phyloP scores from a whole-genome alignment of 495 filamentous ascomycete genomes.

The Aspergillus ostianus region DNA sequence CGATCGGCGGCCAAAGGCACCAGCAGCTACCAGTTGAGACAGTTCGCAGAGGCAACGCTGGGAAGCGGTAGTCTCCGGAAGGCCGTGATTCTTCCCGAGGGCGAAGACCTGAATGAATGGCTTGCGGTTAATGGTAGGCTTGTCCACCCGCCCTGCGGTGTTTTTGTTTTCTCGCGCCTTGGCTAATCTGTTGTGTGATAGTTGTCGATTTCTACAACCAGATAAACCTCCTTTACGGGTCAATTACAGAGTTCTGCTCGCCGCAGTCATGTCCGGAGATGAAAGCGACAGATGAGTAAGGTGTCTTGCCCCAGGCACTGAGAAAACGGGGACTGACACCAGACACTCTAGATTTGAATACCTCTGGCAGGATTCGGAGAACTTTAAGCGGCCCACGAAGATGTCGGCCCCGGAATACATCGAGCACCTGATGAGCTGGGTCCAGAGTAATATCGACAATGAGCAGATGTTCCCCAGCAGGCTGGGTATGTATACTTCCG shows the following conservation, averaged over 20 bases:
- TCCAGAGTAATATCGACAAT: conserved; percentile 92
- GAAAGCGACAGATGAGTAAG: conserved; percentile 97
- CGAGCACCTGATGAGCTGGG: conserved; percentile 96
- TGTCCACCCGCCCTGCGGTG: no score
- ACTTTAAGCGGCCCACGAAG: conserved; percentile 93
- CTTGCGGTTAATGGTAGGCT: conserved; percentile 85
- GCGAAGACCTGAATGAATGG: conserved; percentile 97
- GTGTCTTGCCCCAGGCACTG: conserved; percentile 16
- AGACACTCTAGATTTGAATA: conserved; percentile 79
- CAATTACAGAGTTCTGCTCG: conserved; percentile 98
- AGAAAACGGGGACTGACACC: conserved; percentile 4
- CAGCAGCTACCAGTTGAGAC: conserved; percentile 91
- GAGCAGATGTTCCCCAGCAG: conserved; percentile 90
- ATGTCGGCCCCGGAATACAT: conserved; percentile 97
- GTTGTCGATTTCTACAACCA: conserved; percentile 99
- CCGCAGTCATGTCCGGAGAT: conserved; percentile 96
- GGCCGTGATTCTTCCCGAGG: conserved; percentile 93
- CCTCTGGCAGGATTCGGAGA: conserved; percentile 93
- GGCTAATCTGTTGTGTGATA: conserved; percentile 26
- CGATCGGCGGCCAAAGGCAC: conserved; percentile 84
- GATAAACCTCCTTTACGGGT: conserved; percentile 97
- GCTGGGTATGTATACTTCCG: conserved; percentile 58
- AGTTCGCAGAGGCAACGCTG: conserved; percentile 96
- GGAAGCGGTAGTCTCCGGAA: conserved; percentile 93
- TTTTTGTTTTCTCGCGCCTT: neutral